A percentile compares a stretch with the other conserved stretches of the same genome.
These are phyloP conservation scores for Dictyostelium firmibasis DNA, from an alignment of 78 protist species.

Conservation along the genomic window DNA sequence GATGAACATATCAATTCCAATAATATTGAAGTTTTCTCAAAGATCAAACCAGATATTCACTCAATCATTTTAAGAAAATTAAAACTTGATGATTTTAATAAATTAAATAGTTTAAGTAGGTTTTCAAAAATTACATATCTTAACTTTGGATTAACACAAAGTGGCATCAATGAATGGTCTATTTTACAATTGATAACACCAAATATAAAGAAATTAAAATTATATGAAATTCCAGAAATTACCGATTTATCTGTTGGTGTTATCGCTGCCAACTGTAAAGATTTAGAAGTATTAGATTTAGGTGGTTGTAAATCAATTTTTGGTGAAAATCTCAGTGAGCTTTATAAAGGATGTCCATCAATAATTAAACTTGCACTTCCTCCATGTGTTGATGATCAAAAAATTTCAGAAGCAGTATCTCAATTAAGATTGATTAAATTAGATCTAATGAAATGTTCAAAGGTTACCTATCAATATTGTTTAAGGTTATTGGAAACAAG, in stretches of 20 bases:
- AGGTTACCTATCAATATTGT: neutral
- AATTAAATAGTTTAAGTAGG: neutral
- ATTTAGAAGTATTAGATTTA: slow-evolving; percentile 24
- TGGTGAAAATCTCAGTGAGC: neutral
- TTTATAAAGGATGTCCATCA: neutral
- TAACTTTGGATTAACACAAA: neutral
- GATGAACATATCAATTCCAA: neutral
- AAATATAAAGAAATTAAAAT: neutral
- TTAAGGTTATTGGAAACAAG: neutral
- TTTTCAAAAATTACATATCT: neutral
- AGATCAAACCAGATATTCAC: neutral
- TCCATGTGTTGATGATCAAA: neutral
- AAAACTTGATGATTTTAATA: neutral
- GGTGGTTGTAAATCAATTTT: neutral
- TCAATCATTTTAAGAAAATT: neutral
- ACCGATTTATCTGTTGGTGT: neutral
- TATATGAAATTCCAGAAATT: neutral
- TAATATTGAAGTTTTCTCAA: neutral
- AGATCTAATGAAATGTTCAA: neutral
- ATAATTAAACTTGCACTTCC: slow-evolving; percentile 23
- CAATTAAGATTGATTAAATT: neutral
- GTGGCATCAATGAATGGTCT: neutral
- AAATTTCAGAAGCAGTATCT: neutral
- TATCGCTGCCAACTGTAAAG: neutral
- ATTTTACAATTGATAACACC: neutral